phyloP scores from a whole-genome alignment of 306 rosid genomes.

The Lathyrus sativus region DNA sequence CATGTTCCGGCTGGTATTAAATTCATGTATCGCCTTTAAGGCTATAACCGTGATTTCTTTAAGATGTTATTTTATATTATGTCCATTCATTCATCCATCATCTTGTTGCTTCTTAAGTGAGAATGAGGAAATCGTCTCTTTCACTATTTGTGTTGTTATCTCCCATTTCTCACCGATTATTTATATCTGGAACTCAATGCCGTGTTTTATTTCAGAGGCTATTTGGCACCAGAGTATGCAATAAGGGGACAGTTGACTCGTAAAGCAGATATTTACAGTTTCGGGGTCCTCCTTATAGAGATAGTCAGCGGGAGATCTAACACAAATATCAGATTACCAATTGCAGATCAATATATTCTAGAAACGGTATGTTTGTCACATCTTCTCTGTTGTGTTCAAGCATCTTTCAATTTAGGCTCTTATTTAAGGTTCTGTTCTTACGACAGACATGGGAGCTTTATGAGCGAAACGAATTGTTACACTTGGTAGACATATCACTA shows the following conservation, averaged over 20 bases:
- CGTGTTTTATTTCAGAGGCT: slow-evolving; percentile 66
- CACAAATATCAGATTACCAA: slow-evolving; percentile 66
- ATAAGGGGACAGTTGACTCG: slow-evolving; percentile 85
- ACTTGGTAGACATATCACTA: slow-evolving; percentile 61
- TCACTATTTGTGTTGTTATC: not conserved
- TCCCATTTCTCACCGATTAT: slow-evolving; percentile 15
- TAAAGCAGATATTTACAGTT: slow-evolving; percentile 90
- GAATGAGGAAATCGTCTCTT: slow-evolving; percentile 2
- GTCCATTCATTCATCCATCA: not conserved
- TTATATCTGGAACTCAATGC: slow-evolving; percentile 26
- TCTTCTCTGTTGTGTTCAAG: slow-evolving; percentile 10
- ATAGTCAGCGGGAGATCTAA: slow-evolving; percentile 85
- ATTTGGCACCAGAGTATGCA: slow-evolving; percentile 95
- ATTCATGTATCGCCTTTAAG: slow-evolving; percentile 23
- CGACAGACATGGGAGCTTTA: slow-evolving; percentile 73
- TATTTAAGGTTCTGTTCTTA: slow-evolving; percentile 33
- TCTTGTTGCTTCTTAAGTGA: not conserved
- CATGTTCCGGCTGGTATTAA: slow-evolving; percentile 5
- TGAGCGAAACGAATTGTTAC: slow-evolving; percentile 57
- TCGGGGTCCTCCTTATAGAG: slow-evolving; percentile 89
- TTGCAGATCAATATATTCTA: slow-evolving; percentile 69
- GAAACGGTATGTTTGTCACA: slow-evolving; percentile 66
- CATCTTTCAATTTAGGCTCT: slow-evolving; percentile 2
- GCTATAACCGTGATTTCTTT: slow-evolving; percentile 17
- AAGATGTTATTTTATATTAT: slow-evolving; percentile 17